Evolutionary conservation across 441 rosid species (phyloP).

Genomic region (Populus trichocarpa): DNA sequence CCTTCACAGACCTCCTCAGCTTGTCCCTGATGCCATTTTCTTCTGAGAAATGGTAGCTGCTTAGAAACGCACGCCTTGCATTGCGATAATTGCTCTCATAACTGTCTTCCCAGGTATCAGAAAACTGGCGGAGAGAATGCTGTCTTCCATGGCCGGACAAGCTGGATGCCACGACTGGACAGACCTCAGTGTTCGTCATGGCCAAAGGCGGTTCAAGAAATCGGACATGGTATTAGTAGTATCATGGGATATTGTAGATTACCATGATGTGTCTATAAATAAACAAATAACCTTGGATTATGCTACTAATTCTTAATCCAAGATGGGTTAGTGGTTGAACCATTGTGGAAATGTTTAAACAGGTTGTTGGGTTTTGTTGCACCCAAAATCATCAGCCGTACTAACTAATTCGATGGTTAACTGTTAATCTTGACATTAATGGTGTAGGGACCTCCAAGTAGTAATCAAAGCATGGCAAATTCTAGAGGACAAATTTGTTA

Average conservation of each 20-base stretch:
- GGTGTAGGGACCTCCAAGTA: too few species aligned
- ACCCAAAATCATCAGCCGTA: conserved; percentile 23
- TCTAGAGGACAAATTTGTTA: too few species aligned
- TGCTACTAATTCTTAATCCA: not conserved
- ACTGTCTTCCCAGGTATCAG: conserved; percentile 17
- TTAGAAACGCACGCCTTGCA: conserved; percentile 47
- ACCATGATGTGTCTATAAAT: conserved; percentile 1
- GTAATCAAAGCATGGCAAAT: not conserved
- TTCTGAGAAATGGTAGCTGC: conserved; percentile 39
- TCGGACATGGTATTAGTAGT: not conserved
- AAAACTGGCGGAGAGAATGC: not conserved
- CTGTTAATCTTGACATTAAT: not conserved
- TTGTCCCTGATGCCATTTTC: conserved; percentile 20
- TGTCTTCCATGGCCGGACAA: conserved; percentile 6
- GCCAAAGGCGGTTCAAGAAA: not conserved
- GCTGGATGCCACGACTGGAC: conserved; percentile 14
- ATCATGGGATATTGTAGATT: not conserved
- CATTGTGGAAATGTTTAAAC: not conserved
- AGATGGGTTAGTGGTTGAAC: conserved; percentile 31
- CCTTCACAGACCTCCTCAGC: conserved; percentile 32
- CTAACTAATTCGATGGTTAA: not conserved
- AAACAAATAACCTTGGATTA: not conserved
- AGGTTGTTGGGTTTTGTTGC: conserved; percentile 41
- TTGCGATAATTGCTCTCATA: conserved; percentile 32
- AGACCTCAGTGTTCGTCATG: conserved; percentile 23